Conservation (phyloP, 2,329 filamentous ascomycete genomes). For the Dichotomopilus funicola region DNA sequence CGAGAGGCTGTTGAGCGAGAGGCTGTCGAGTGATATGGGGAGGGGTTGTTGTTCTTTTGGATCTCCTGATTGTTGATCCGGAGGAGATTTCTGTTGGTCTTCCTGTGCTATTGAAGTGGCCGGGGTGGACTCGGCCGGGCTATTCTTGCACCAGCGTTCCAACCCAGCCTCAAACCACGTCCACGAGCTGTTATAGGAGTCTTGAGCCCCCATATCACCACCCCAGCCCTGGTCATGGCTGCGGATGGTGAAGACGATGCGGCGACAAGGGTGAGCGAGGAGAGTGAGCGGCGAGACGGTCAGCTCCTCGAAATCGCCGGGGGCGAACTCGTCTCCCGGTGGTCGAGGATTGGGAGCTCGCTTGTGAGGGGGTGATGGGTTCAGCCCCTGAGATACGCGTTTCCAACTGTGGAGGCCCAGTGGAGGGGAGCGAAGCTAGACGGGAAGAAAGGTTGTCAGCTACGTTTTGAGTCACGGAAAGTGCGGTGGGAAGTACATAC, state of each 20-base stretch:
- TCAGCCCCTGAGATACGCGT: conserved; percentile 20
- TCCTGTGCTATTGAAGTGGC: too few species aligned
- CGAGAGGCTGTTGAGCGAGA: not conserved
- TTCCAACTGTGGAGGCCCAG: conserved; percentile 32
- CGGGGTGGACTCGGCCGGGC: conserved; percentile 3
- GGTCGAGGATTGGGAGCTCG: conserved; percentile 10
- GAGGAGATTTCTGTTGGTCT: not conserved
- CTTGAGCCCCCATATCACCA: conserved; percentile 26
- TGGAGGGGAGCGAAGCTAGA: conserved; percentile 36
- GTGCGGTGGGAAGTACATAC: conserved; percentile 23
- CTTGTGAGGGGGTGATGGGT: conserved; percentile 9
- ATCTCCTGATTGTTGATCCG: not conserved
- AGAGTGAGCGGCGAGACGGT: conserved; percentile 35
- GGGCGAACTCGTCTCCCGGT: conserved; percentile 26
- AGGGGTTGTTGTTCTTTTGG: not conserved
- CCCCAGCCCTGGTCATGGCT: conserved; percentile 56
- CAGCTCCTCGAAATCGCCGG: conserved; percentile 32
- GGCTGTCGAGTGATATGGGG: conserved; percentile 3
- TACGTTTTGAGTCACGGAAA: not conserved
- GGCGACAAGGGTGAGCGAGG: conserved; percentile 47
- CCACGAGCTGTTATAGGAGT: conserved; percentile 43
- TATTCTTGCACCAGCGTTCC: conserved; percentile 46
- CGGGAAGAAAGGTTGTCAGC: conserved; percentile 1
- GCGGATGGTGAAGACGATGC: conserved; percentile 53
- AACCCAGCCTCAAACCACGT: conserved; percentile 60